Base-by-base conservation (phyloP, 495 filamentous ascomycete species). In the Hypoxylon fragiforme region DNA sequence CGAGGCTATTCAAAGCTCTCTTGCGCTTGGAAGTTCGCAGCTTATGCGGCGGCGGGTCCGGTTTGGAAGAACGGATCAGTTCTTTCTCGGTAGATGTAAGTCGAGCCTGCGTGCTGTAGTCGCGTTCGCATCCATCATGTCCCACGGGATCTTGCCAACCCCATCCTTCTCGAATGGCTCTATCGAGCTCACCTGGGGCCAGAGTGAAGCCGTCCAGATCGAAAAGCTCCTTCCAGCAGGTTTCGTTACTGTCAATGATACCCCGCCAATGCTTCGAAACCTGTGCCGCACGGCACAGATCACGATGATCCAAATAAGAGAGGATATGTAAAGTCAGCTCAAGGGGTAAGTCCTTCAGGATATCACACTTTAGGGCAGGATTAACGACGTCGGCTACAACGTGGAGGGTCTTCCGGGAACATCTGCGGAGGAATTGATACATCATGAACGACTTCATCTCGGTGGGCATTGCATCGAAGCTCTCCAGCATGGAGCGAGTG, bases 301-400 rank as follows among this genome's bases (percentile, higher is more conserved):
- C 92, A 63, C 88, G 84, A 20, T 86, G 78, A 62, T 96, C 89
- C 13, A 99, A 82, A 62, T 91, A 94, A 41, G 88, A 87, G 22
- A 95, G 78, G 54, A 97, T 84, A 54, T 96, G 89, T 12, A 95
- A 76, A 53, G 88, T 90, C 15, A 99, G 82, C 66, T 99, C 94
- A 2, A 86, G 69, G 14, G 94, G 94, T 13, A 99, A 81, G 50
- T 89, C 77, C 31, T 80, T 78, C 51, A 99, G 66, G 62, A 96
- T 95, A 66, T 99, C 92, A 64, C 90, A 95, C 70, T 95, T 96
- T 53, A 99, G 71, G n/a, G 92, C 91, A 4, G 95, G 95, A 67
- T 96, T 96, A 50, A 99, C 92, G 26, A 91, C 85, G 56, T 90
- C 86, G 16, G 95, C 90, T 58, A 99, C 88, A 40, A 96, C 85